Base-by-base conservation (phyloP, 139 green algal species). In the Coelastrella sp. region DNA sequence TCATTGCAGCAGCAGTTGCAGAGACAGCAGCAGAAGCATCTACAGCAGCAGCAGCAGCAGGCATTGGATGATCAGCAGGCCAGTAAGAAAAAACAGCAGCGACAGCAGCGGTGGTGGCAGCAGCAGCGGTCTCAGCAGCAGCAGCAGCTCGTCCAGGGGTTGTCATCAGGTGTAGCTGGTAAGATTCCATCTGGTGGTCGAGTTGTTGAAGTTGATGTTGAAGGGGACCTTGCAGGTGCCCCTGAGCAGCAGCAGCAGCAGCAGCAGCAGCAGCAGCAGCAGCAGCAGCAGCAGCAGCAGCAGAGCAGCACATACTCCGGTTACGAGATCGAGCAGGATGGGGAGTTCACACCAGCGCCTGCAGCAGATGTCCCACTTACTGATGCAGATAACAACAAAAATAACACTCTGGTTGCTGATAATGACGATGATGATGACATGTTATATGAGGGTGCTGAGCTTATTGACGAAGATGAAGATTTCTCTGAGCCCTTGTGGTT, bases 41-140 rank as follows among this genome's bases (percentile, higher is more conserved):
- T 62, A 40, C 35, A 48, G 40, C 78, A 63, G 40, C 60, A 62
- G 60, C 78, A 45, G 30, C 30, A 69, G 41, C 79, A 19, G 79
- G 25, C 72, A 35, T 9, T 21, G 66, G 11, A 34, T 7, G 23
- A 35, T 27, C 35, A 68, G 50, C 67, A 80, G 80, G 32, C 21
- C 7, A 30, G 45, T 63, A 25, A 67, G 53, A 50, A 82, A 53
- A 62, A 77, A 41, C 79, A 85, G 62, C 37, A 40, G 60, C 23
- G 25, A 27, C 78, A 48, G 40, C 60, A 57, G 71, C 40, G 25
- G 71, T 21, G 57, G 38, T 34, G 50, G 50, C 45, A 32, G 48
- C 35, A 69, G 59, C 73, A 81, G 73, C 73, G 67, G 73, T 50
- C 57, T n/a, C 34, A 23, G 60, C 77, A 60, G 38, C 77, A 84